phyloP scores from a whole-genome alignment of 1,284 basidiomycete genomes.

The Rhodotorula glutinis region DNA sequence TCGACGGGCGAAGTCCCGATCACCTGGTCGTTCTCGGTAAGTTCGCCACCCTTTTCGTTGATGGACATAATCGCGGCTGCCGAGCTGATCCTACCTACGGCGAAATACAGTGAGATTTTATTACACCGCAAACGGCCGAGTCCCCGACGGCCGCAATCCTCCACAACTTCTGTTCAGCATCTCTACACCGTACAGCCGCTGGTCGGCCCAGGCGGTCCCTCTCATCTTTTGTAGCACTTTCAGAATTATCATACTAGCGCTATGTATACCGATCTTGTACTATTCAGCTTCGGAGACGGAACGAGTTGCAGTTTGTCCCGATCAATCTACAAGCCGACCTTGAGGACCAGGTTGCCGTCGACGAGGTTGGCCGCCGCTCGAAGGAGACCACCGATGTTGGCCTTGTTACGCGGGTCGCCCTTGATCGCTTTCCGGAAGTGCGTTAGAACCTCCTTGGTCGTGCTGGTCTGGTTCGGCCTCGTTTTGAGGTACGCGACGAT shows the following conservation, averaged over 20 bases:
- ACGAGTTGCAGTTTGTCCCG: no score
- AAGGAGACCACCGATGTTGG: conserved; percentile 67
- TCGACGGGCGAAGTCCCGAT: conserved; percentile 58
- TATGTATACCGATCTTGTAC: no score
- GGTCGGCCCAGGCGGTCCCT: no score
- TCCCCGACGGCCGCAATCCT: no score
- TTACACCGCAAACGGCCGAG: no score
- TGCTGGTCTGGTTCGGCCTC: conserved; percentile 57
- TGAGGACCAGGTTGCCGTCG: conserved; percentile 58
- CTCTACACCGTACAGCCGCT: neutral
- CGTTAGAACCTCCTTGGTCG: conserved; percentile 59
- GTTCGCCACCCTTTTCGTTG: neutral
- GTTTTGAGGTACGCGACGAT: conserved; percentile 68
- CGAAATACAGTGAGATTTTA: no score
- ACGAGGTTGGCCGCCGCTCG: conserved; percentile 69
- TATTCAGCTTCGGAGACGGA: no score
- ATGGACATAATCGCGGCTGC: no score
- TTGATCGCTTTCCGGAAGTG: conserved; percentile 70
- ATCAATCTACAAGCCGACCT: conserved; percentile 25
- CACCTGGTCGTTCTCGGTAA: conserved; percentile 20
- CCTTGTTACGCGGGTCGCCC: conserved; percentile 61
- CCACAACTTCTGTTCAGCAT: neutral
- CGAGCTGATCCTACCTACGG: no score
- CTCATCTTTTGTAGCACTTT: no score
- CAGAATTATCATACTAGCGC: no score